Evolutionary conservation across 176 grass and related monocot genomes (phyloP), one percentile per base, ranked within the genome.

Genomic region (Avena insularis): DNA sequence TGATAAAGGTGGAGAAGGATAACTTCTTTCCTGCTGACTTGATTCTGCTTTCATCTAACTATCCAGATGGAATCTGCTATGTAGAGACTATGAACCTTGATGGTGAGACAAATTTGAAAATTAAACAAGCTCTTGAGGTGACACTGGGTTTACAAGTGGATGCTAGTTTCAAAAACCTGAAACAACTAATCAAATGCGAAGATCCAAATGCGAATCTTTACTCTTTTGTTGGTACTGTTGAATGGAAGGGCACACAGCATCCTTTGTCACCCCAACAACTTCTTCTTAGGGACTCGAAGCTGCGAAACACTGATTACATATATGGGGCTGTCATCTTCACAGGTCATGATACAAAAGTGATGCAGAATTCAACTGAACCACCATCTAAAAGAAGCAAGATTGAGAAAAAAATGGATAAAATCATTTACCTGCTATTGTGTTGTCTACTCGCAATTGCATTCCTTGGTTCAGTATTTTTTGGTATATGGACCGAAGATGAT

Each of bases 11-110:
- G 91, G 92, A 93, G 88, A 97, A 97, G 80, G 97, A 99, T 85
- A 86, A 87, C 73, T 99, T 97, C 81, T 99, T 99, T 82, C 97
- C 97, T 8, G 92, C 97, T 75, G 97, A 99, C 64, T 92, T 99
- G 84, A 85, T 97, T 89, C 92, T 99, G 55, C 94, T 99, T 88
- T 99, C 94, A 74, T 99, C 97, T 68, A 94, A 92, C 81, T 97
- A 97, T 90, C 87, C 92, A 2, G 94, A 99, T 81, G 97, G 91
- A 79, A 93, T 97, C 56, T 99, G 97, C 81, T 99, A 99, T 86
- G 97, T 99, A 71, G 97, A 99, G 91, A 99, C 97, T 10, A 94
- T 93, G 89, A 99, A 99, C 75, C 92, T 99, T 45, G 97, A 99
- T 79, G 97, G 97, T 45, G 97, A 99, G 85, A 99, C 97, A 83